Evolutionary conservation across 176 grass and related monocot species (phyloP), one percentile per base, ranked within the genome.

Genomic region (Eleusine coracana): DNA sequence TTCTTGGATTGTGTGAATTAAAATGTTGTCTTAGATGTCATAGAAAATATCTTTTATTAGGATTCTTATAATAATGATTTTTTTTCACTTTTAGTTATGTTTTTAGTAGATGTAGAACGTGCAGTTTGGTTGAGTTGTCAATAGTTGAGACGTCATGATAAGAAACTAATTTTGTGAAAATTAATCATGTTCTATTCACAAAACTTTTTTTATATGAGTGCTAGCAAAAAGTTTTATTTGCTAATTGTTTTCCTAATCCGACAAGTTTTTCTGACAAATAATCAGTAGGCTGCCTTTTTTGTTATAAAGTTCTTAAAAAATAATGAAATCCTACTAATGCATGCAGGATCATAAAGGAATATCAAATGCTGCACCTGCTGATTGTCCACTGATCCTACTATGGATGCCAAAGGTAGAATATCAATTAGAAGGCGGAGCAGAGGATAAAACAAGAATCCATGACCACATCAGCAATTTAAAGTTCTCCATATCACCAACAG

Each of bases 401-500:
- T 34, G 90, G 73, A 77, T 79, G 15, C 87, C 83, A 84, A 85
- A 89, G 59, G 88, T 73, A 66, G 88, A 73, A 66, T 76, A 76
- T 67, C 70, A 84, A 55, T 88, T 74, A 73, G 93, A 93, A 80
- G 48, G 79, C 38, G 61, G 68, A 52, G 38, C 28, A 84, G 73
- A 88, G 25, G 85, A 78, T 81, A 82, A 90, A 90, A 82, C 86
- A 71, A 91, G 91, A 85, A 99, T 99, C 79, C 96, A 99, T 48
- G 96, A 99, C 81, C 89, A 93, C 74, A 96, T 99, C 62, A 80
- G 87, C 79, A 99, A 92, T 77, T 88, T 99, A 42, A 75, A 84
- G 52, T 99, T 99, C 83, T 99, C 96, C 15, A 87, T 99, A 75
- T 99, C 93, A 82, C 96, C 96, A 52, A 96, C 96, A 83, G 96